phyloP scores from a whole-genome alignment of 257 asterid species.

The Solanum arcanum region DNA sequence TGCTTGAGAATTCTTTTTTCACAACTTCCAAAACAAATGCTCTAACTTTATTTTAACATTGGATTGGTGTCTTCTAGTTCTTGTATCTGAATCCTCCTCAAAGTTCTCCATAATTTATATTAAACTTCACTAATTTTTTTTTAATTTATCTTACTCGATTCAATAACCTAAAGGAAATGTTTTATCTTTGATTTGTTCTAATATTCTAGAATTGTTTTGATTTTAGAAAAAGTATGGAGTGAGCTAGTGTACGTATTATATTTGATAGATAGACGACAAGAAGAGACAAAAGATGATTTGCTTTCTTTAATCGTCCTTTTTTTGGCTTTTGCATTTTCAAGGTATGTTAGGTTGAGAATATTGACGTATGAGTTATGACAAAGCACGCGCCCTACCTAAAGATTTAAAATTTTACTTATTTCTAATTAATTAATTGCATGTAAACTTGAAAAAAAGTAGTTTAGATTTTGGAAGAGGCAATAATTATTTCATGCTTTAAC shows the following conservation, averaged over 20 bases:
- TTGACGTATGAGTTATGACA: not conserved
- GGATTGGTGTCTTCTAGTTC: slow-evolving; percentile 34
- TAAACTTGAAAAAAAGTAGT: not conserved
- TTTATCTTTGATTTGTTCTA: slow-evolving; percentile 40
- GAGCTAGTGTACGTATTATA: not conserved
- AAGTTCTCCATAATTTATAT: slow-evolving; percentile 18
- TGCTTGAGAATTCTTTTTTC: slow-evolving; percentile 29
- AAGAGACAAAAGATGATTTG: slow-evolving; percentile 29
- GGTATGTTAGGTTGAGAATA: not conserved
- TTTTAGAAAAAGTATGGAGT: slow-evolving; percentile 12
- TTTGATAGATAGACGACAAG: slow-evolving; percentile 19
- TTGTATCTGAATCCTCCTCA: slow-evolving; percentile 47
- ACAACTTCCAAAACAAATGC: slow-evolving; percentile 32
- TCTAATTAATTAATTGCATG: not conserved
- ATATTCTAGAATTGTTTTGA: slow-evolving; percentile 12
- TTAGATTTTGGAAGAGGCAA: not conserved
- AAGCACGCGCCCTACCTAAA: not conserved
- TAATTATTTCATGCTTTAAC: not conserved
- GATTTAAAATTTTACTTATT: not conserved
- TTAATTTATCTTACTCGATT: slow-evolving; percentile 28
- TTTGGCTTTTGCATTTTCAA: not conserved
- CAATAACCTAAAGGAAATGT: slow-evolving; percentile 17
- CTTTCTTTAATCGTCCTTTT: not conserved
- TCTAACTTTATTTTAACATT: not conserved
- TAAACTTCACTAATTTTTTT: not conserved